These are phyloP conservation scores for Solidago caesia DNA, from an alignment of 129 eudicot species.

Conservation along the genomic window DNA sequence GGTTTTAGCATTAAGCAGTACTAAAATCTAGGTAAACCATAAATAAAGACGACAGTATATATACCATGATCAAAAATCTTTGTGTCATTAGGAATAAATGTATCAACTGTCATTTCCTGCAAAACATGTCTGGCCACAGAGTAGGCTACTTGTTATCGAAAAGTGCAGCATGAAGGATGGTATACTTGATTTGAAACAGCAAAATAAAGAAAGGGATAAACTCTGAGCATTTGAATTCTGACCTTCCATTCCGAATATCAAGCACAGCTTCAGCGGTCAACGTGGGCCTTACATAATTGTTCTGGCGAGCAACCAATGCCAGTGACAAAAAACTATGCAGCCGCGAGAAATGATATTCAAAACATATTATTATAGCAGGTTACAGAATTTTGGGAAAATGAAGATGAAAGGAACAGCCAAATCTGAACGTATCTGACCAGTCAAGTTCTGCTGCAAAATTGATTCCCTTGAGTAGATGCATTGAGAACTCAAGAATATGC, in stretches of 20 bases:
- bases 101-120: constrained; percentile 98
- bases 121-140: constrained; percentile 74
- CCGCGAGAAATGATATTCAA: constrained; percentile 12
- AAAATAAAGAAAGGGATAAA: neutral
- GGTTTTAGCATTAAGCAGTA: neutral
- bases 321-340: constrained; percentile 63
- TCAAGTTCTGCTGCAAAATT: constrained; percentile 94
- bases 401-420: constrained; percentile 6
- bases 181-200: neutral
- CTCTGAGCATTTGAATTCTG: constrained; percentile 21
- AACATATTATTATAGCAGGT: neutral
- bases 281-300: constrained; percentile 80
- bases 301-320: constrained; percentile 90
- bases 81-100: constrained; percentile 95
- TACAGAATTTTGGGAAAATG: constrained; percentile 4
- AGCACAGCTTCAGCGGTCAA: constrained; percentile 69
- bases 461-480: constrained; percentile 65
- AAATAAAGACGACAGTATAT: constrained; percentile 17
- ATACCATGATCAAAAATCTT: constrained; percentile 70
- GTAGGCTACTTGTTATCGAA: constrained; percentile 9
- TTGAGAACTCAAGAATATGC: constrained; percentile 66
- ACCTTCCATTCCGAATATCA: constrained; percentile 94
- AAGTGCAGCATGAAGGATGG: constrained; percentile 1
- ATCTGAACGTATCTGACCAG: constrained; percentile 45
- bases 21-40: constrained; percentile 13